Percentiles rank a stretch among this genome's conserved stretches.
Evolutionary conservation across 2,329 filamentous ascomycete species (phyloP).

Genomic region (Cadophora sp.): DNA sequence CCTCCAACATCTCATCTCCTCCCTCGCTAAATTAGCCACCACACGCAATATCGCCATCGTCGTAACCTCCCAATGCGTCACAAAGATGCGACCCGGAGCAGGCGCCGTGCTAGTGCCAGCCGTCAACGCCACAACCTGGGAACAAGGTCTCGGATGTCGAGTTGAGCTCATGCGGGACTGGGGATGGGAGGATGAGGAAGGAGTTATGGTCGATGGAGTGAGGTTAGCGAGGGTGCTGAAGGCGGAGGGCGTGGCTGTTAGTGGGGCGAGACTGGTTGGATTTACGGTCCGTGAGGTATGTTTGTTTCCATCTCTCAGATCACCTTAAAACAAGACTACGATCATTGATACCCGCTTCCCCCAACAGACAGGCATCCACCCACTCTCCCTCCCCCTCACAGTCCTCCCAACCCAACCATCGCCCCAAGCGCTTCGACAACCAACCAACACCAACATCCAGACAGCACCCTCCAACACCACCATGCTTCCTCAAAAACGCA

Average conservation of each 20-base stretch:
- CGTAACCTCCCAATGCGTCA: slow-evolving; percentile 80
- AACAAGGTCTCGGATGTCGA: slow-evolving; percentile 75
- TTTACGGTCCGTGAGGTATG: slow-evolving; percentile 40
- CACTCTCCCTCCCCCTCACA: slow-evolving; percentile 2
- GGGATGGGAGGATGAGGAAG: slow-evolving; percentile 54
- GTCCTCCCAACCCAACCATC: slow-evolving; percentile 16
- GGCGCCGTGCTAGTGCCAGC: slow-evolving; percentile 76
- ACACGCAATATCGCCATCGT: slow-evolving; percentile 76
- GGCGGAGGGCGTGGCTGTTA: slow-evolving; percentile 55
- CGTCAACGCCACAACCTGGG: slow-evolving; percentile 80
- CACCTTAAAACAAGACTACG: too few species aligned
- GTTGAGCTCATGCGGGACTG: slow-evolving; percentile 83
- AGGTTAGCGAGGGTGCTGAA: slow-evolving; percentile 72
- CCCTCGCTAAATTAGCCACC: slow-evolving; percentile 77
- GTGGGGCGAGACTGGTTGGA: slow-evolving; percentile 33
- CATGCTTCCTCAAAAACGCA: slow-evolving; percentile 62
- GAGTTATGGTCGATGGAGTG: slow-evolving; percentile 58
- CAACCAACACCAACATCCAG: neutral
- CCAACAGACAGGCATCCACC: slow-evolving; percentile 1
- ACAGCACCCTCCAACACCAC: neutral
- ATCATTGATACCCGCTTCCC: neutral
- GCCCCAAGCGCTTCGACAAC: neutral
- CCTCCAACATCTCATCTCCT: slow-evolving; percentile 69
- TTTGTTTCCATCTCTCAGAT: neutral
- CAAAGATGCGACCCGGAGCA: slow-evolving; percentile 73